Percentiles rank a stretch among this genome's conserved stretches.
These are phyloP conservation scores for Coffea canephora DNA, from an alignment of 257 asterid genomes.

Conservation along the genomic window DNA sequence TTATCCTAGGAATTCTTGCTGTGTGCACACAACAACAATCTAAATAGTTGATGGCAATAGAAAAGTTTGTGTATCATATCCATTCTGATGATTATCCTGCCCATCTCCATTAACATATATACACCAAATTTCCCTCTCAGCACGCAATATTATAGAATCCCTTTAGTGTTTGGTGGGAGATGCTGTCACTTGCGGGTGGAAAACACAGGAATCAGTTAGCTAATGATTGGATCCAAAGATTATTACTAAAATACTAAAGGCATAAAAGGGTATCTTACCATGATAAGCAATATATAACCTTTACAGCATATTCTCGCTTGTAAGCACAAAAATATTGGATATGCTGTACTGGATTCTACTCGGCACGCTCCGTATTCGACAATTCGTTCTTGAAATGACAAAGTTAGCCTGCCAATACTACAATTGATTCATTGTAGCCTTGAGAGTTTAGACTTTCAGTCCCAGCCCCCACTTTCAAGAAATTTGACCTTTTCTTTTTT, in stretches of 20 bases:
- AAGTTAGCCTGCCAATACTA: constrained; percentile 8
- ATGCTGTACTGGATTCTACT: constrained; percentile 42
- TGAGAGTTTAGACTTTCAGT: background rate
- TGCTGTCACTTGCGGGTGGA: background rate
- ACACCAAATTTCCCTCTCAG: background rate
- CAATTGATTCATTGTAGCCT: background rate
- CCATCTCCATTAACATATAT: too few relatives aligned
- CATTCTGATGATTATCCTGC: too few relatives aligned
- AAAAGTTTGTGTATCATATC: too few relatives aligned
- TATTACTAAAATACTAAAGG: background rate
- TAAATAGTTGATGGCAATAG: too few relatives aligned
- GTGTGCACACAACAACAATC: too few relatives aligned
- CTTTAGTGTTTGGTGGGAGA: background rate
- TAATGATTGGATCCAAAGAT: constrained; percentile 3
- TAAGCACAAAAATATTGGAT: constrained; percentile 39
- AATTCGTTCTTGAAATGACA: background rate
- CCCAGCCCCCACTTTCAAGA: background rate
- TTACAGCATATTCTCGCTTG: constrained; percentile 51
- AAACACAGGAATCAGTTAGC: background rate
- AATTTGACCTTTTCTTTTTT: background rate
- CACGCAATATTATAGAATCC: background rate
- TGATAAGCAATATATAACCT: constrained; percentile 3
- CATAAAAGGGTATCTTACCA: constrained; percentile 7
- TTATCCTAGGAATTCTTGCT: too few relatives aligned
- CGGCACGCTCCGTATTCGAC: constrained; percentile 10